phyloP scores from a whole-genome alignment of 371 early-diverging fungal genomes.

The Saksenaea vasiformis region DNA sequence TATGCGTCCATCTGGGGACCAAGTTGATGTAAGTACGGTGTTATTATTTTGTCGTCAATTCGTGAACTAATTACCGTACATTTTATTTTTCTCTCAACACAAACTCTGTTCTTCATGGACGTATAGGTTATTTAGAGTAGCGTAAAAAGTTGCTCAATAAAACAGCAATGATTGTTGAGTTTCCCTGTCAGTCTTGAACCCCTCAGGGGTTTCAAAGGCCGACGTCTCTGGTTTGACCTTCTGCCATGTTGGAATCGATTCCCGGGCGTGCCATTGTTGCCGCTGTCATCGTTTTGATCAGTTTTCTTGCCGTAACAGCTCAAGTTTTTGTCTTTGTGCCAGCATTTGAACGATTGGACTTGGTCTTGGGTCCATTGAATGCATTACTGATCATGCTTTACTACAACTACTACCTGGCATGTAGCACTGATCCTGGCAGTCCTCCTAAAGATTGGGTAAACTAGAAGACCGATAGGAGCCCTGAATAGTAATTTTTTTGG shows the following conservation, averaged over 20 bases:
- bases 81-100: too few species aligned
- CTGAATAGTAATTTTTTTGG: background rate
- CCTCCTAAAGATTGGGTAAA: conserved; percentile 77
- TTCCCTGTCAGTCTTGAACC: too few species aligned
- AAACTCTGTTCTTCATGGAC: too few species aligned
- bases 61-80: too few species aligned
- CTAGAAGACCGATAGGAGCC: conserved; percentile 12
- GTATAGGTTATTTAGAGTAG: too few species aligned
- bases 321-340: conserved; percentile 39
- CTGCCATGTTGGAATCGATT: conserved; percentile 41
- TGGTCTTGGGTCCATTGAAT: conserved; percentile 66
- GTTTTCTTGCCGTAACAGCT: conserved; percentile 45
- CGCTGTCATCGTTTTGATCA: conserved; percentile 38
- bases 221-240: background rate
- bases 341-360: conserved; percentile 16
- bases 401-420: conserved; percentile 83
- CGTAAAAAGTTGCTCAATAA: too few species aligned
- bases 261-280: conserved; percentile 47
- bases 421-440: conserved; percentile 77
- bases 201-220: background rate
- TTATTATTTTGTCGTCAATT: too few species aligned
- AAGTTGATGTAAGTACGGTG: too few species aligned
- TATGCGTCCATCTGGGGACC: too few species aligned
- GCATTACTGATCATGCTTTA: conserved; percentile 65
- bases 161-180: too few species aligned